Conservation (phyloP, 305 asterid genomes). For the Fraxinus xanthoxyloides region DNA sequence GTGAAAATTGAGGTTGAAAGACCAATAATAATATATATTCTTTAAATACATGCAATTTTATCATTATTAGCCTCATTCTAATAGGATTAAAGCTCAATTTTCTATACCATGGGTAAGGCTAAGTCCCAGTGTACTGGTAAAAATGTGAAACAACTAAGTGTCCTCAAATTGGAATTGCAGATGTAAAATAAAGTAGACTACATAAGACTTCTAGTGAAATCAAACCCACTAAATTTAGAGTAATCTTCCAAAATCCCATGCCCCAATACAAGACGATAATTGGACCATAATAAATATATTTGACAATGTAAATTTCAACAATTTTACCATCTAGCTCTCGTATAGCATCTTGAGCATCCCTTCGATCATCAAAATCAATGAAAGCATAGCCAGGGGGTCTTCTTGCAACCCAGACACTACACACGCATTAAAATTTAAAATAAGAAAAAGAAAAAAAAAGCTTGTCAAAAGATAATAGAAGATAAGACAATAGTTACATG, state of each 20-base stretch:
- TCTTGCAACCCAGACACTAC: slow-evolving; percentile 99
- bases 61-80: neutral
- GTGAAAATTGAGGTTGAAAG: neutral
- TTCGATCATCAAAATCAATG: slow-evolving; percentile 82
- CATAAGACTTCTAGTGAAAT: neutral
- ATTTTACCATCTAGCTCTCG: slow-evolving; percentile 70
- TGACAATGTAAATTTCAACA: neutral
- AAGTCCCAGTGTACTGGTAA: neutral
- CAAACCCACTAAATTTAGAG: neutral
- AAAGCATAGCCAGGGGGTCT: slow-evolving; percentile 98
- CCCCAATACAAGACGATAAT: neutral
- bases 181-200: neutral
- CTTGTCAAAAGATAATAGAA: neutral
- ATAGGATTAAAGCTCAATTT: neutral
- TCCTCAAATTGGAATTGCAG: neutral
- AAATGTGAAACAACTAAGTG: neutral
- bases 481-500: neutral
- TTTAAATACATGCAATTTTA: neutral
- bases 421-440: slow-evolving; percentile 4
- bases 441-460: neutral
- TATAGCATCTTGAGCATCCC: slow-evolving; percentile 99
- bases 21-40: neutral
- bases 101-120: neutral
- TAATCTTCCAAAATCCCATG: neutral
- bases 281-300: neutral